phyloP scores from a whole-genome alignment of 441 rosid species.

The Gossypium gossypioides region DNA sequence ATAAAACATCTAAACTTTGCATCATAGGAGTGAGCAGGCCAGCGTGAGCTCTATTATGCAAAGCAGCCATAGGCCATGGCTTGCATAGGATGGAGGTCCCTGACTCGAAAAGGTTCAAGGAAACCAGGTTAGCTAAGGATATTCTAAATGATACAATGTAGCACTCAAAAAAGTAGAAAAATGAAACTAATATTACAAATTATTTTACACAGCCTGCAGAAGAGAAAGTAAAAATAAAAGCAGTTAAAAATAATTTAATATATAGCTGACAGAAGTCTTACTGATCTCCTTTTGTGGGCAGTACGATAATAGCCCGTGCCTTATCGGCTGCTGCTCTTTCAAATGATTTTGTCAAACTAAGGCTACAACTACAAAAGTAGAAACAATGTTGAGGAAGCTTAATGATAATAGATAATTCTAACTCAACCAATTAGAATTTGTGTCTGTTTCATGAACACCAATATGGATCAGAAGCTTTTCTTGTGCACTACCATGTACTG shows the following conservation, averaged over 20 bases:
- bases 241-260: neutral
- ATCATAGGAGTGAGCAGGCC: neutral
- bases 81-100: neutral
- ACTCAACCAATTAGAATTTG: neutral
- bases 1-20: neutral
- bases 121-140: neutral
- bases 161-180: neutral
- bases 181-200: neutral
- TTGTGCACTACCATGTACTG: neutral
- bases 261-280: slow-evolving; percentile 25
- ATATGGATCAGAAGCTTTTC: neutral
- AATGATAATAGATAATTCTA: neutral
- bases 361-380: slow-evolving; percentile 73
- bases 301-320: slow-evolving; percentile 86
- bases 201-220: neutral
- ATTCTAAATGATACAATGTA: neutral
- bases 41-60: neutral
- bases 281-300: slow-evolving; percentile 80
- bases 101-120: neutral
- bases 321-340: slow-evolving; percentile 81
- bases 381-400: slow-evolving; percentile 10
- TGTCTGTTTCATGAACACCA: neutral
- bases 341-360: slow-evolving; percentile 79
- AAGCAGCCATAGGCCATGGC: neutral
- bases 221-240: neutral